Base-by-base conservation (phyloP, 352 stramenopile species). In the Thalassiosira pacifica region DNA sequence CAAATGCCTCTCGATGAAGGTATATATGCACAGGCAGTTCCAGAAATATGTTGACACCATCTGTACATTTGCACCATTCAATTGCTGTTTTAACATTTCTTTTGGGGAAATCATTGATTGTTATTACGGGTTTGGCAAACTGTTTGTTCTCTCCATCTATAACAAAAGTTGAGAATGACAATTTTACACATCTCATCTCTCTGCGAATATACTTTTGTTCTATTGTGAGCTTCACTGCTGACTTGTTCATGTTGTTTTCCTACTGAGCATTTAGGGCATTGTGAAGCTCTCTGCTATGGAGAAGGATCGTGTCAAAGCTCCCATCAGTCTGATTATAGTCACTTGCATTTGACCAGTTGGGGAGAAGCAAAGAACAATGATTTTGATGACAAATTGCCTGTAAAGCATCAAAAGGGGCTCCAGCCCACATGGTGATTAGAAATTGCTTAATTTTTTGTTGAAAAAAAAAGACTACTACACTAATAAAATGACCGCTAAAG, bases 161-260 rank as follows among this genome's bases (percentile, higher is more conserved):
- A 19, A 32, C 18, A 40, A 90, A 72, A 42, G 83, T 79, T n/a
- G 88, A 65, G 13, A 82, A 70, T 52, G 83, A 79, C n/a, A 90
- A 55, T 4, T 32, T 18, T 26, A 42, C 63, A 10, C 10, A 4
- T 22, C 70, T 70, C 73, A 85, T 85, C 63, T 72, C 64, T 57
- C 82, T 69, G 3, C n/a, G 37, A 0, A 88, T 31, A 31, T 88
- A 90, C 53, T 53, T n/a, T 42, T 88, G 83, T n/a, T 90, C 83
- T n/a, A 10, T n/a, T 61, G 83, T 90, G n/a, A 90, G 57, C 40
- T 69, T 85, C 0, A 82, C 40, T 40, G 1, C 42, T 66, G 34
- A n/a, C 52, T 34, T 52, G 66, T 57, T 74, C 26, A 45, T 71
- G 8, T 53, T 76, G 19, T 26, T 32, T 52, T 26, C 32, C 34